A percentile compares a stretch with the other conserved stretches of the same genome.
phyloP scores from a whole-genome alignment of 768 basidiomycete species.

The Podaxis sp. region DNA sequence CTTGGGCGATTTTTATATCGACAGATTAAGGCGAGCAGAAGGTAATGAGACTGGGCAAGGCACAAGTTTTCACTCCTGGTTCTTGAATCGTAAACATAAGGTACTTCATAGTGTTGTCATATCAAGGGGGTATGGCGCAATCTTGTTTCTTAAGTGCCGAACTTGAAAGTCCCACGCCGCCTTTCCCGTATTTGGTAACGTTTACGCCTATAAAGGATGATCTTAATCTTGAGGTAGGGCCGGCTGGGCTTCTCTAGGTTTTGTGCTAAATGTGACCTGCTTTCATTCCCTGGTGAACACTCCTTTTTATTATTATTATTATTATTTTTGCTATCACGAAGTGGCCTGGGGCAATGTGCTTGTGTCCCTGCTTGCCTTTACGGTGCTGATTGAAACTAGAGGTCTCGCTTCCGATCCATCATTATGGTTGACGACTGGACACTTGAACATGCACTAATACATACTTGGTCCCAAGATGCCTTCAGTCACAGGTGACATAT shows the following conservation, averaged over 20 bases:
- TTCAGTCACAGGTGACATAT: too few relatives aligned
- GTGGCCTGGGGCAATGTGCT: not conserved
- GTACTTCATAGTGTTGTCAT: constrained; percentile 7
- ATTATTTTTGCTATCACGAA: constrained; percentile 1
- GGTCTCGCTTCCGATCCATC: not conserved
- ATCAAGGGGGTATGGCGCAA: constrained; percentile 8
- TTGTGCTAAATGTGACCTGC: not conserved
- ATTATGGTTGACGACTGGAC: too few relatives aligned
- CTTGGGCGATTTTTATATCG: not conserved
- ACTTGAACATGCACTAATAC: too few relatives aligned
- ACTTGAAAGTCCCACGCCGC: not conserved
- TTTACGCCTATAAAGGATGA: not conserved
- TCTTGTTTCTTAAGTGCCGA: not conserved
- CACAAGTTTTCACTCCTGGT: not conserved
- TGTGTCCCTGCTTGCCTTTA: not conserved
- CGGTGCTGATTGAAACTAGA: not conserved
- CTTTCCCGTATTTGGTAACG: not conserved
- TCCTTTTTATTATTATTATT: too few relatives aligned
- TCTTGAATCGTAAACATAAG: not conserved
- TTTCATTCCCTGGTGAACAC: not conserved
- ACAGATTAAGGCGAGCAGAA: not conserved
- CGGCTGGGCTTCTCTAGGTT: not conserved
- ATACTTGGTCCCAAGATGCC: too few relatives aligned
- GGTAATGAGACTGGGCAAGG: not conserved
- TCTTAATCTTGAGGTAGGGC: not conserved